Base-by-base conservation (phyloP, 1,139 yeast genomes). In the Entelexis paramagnoliae region DNA sequence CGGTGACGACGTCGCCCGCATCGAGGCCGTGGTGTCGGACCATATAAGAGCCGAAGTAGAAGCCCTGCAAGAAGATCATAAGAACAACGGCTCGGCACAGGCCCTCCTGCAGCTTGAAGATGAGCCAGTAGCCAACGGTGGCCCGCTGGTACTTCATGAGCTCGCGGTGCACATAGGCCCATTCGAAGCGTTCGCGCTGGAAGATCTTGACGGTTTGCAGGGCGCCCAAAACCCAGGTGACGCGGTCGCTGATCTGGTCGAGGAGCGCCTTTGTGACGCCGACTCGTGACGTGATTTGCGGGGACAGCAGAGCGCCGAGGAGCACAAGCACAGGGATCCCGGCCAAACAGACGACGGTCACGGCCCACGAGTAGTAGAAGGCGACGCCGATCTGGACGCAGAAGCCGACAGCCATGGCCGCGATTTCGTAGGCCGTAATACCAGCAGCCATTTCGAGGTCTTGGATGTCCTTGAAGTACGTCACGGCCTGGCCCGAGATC, bases 51-150 rank as follows among this genome's bases (percentile, higher is more conserved):
- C 97, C 98, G 67, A 81, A 89, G 84, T 94, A 88, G 61, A 89
- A 85, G 0, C 93, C 95, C 64, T 87, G 96, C 1, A 88, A 85
- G 70, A 89, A 88, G 80, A 87, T 81, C 62, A 80, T 63, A 36
- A 86, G 70, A 0, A 82, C 73, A 8, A 88, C 59, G 17, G 77
- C 69, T 59, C 81, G 77, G 51, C 83, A 65, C 0, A 76, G 51
- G 0, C 85, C 82, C 26, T 76, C 67, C 62, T 87, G 89, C 0
- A 78, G 65, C 13, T 82, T 71, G 14, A 78, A 69, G 9, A 72
- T 75, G 17, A 76, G 63, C 14, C 80, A 72, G 48, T 79, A 66
- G 41, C 66, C 71, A 43, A 72, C 67, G 60, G 74, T 83, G 1
- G 76, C 72, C 1, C 55, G 54, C 32, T 78, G 78, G 17, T 87